Evolutionary conservation across 1,139 yeast genomes (phyloP), one percentile per base, ranked within the genome.

Genomic region (Blastobotrys raffinosifermentans): DNA sequence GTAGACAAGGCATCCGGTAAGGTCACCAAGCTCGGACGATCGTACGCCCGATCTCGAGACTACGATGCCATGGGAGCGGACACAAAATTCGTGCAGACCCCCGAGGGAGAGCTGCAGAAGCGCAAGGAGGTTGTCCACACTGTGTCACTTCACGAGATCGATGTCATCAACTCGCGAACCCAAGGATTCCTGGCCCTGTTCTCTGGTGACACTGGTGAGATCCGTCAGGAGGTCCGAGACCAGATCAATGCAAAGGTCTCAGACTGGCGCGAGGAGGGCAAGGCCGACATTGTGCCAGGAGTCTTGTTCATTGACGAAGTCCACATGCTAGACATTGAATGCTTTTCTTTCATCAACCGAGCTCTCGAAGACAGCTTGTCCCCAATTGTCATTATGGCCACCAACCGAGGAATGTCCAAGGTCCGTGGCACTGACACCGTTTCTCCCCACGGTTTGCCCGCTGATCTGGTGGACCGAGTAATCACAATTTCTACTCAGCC

Each of bases 61-160:
- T 93, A 91, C 63, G 99, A 93, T 64, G 98, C 98, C 29, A 91
- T 91, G 96, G 97, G 98, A 4, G 94, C 96, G 32, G 97, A 93
- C 54, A 87, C 96, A 29, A 87, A 86, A 62, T 93, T 91, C 62
- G 95, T 93, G 35, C 96, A 91, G 63, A 86, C 96, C 60, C 99
- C 99, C 22, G 97, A 91, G 62, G 99, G 99, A 35, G 99, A 93
- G 69, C 72, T 93, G 57, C 98, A 93, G 66, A 84, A 85, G 57
- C 77, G 97, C 54, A 86, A 85, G 57, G 94, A 89, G 57, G 94
- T 87, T 11, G 95, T 87, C 14, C 99, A 93, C 64, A 89, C 96
- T 0, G 96, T 93, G 8, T 85, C 96, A 3, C 69, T 93, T 49
- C 98, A 93, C 64, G 99, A 93, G 63, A 91, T 93, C 54, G 99